Conservation (phyloP, 2,329 filamentous ascomycete species). For the Penicillium hesseltinei region DNA sequence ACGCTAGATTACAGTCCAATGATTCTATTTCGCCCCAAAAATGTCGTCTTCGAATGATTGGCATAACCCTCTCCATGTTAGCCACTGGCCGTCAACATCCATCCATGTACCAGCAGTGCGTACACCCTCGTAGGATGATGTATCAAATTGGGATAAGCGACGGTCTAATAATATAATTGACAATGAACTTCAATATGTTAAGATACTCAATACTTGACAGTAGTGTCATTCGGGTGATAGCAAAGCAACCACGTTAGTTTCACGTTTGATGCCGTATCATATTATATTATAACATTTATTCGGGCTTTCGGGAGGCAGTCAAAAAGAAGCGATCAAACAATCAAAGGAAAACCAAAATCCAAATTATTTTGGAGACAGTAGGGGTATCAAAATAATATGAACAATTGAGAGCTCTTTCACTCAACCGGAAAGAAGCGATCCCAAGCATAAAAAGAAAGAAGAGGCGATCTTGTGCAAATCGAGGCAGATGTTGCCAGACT, state of each 20-base stretch:
- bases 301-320: not conserved
- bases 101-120: constrained; percentile 4
- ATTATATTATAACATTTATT: not conserved
- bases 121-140: not conserved
- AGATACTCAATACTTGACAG: too few relatives aligned
- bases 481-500: not conserved
- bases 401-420: not conserved
- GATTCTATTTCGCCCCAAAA: not conserved
- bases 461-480: not conserved
- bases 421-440: not conserved
- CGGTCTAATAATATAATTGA: not conserved
- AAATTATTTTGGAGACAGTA: not conserved
- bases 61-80: constrained; percentile 13
- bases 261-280: not conserved
- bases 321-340: not conserved
- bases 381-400: not conserved
- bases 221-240: not conserved
- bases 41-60: constrained; percentile 2
- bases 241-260: not conserved
- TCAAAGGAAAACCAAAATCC: not conserved
- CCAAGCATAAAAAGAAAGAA: not conserved
- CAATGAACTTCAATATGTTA: too few relatives aligned
- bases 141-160: not conserved
- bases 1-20: not conserved
- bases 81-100: constrained; percentile 8